Evolutionary conservation across 768 basidiomycete species (phyloP).

Genomic region (Macrolepiota dolichaula): DNA sequence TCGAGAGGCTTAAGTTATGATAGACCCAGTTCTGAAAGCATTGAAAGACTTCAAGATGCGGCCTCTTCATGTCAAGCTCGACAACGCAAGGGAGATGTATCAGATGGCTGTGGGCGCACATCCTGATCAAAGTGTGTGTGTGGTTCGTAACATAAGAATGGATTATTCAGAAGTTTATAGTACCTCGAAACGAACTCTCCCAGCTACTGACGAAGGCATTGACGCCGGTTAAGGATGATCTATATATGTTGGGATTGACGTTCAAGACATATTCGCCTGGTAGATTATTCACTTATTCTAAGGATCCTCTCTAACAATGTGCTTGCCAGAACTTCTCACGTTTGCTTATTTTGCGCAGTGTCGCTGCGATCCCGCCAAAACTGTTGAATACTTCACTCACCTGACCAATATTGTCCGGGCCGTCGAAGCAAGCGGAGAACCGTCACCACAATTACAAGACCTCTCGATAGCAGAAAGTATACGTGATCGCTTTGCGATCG

Average conservation of each 20-base stretch:
- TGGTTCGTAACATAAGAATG: neutral
- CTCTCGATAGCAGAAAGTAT: slow-evolving; percentile 59
- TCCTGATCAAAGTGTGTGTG: slow-evolving; percentile 64
- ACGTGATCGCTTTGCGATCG: slow-evolving; percentile 58
- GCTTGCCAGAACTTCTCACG: slow-evolving; percentile 57
- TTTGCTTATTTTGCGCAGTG: slow-evolving; percentile 81
- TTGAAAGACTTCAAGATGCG: slow-evolving; percentile 41
- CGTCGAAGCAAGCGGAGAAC: slow-evolving; percentile 46
- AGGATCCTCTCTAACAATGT: neutral
- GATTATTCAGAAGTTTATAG: slow-evolving; percentile 24
- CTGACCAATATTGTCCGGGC: slow-evolving; percentile 48
- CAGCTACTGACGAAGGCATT: slow-evolving; percentile 34
- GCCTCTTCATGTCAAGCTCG: slow-evolving; percentile 47
- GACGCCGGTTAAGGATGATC: slow-evolving; percentile 34
- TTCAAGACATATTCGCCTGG: slow-evolving; percentile 63
- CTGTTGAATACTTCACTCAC: slow-evolving; percentile 60
- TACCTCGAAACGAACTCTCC: slow-evolving; percentile 51
- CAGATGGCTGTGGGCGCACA: slow-evolving; percentile 74
- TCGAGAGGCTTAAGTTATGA: slow-evolving; percentile 10
- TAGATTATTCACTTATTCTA: slow-evolving; percentile 25
- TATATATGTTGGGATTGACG: slow-evolving; percentile 62
- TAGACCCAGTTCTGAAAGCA: slow-evolving; percentile 45
- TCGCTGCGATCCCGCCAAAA: slow-evolving; percentile 71
- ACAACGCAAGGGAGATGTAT: slow-evolving; percentile 66
- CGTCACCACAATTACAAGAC: slow-evolving; percentile 48